phyloP scores from a whole-genome alignment of 257 asterid genomes.

The Plectranthus barbatus region DNA sequence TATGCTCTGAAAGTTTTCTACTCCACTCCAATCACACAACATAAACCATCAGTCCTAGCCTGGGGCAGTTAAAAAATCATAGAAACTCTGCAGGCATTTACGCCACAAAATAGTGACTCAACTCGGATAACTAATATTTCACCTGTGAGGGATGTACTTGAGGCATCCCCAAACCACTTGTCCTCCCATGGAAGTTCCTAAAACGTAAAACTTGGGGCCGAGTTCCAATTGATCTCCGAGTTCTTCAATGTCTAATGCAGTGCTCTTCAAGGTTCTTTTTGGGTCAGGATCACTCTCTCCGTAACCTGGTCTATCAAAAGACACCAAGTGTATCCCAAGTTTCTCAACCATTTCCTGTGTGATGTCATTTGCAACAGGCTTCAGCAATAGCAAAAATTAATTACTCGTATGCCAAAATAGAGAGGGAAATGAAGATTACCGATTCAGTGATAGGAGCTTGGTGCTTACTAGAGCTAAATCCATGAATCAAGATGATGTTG shows the following conservation, averaged over 20 bases:
- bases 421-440: conserved; percentile 17
- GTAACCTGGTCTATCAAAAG: conserved; percentile 70
- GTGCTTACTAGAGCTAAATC: conserved; percentile 48
- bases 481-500: conserved; percentile 54
- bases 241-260: conserved; percentile 57
- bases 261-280: conserved; percentile 37
- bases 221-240: conserved; percentile 55
- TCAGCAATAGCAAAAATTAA: too few species aligned
- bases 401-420: too few species aligned
- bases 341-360: conserved; percentile 42
- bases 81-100: too few species aligned
- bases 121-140: too few species aligned
- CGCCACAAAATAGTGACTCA: too few species aligned
- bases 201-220: conserved; percentile 47
- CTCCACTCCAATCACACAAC: too few species aligned
- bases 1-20: too few species aligned
- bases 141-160: conserved; percentile 56
- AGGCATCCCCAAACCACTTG: conserved; percentile 68
- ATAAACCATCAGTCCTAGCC: too few species aligned
- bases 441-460: conserved; percentile 42
- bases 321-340: conserved; percentile 47
- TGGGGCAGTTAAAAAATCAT: too few species aligned
- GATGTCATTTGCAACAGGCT: not conserved
- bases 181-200: conserved; percentile 70
- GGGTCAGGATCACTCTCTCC: conserved; percentile 79